Evolutionary conservation across 148 eudicot species (phyloP).

Genomic region (Heliosperma pusillum): DNA sequence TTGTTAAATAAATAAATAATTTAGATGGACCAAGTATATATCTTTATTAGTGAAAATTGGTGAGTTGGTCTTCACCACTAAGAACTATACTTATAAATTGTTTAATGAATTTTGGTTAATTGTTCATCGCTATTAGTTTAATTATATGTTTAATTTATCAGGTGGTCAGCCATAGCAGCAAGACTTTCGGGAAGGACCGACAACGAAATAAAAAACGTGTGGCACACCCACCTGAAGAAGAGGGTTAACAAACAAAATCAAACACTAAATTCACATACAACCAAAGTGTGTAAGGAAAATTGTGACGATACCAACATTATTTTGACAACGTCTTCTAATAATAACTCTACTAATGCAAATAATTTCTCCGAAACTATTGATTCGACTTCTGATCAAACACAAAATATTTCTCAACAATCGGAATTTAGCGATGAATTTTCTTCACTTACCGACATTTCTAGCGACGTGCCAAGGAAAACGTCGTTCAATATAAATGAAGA

Average conservation of each 20-base stretch:
- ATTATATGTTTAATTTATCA: conserved; percentile 12
- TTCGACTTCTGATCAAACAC: neutral
- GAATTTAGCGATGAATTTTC: conserved; percentile 37
- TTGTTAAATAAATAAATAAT: too few relatives aligned
- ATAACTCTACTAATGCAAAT: too few relatives aligned
- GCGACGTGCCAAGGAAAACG: neutral
- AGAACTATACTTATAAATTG: too few relatives aligned
- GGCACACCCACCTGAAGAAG: conserved; percentile 83
- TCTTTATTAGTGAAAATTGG: too few relatives aligned
- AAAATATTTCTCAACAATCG: conserved; percentile 32
- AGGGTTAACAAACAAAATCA: conserved; percentile 36
- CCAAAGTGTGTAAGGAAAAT: neutral
- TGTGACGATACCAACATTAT: neutral
- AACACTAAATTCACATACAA: conserved; percentile 19
- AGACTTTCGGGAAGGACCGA: conserved; percentile 76
- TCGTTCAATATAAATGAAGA: neutral
- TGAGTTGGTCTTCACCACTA: too few relatives aligned
- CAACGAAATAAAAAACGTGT: conserved; percentile 75
- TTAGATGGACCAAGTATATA: too few relatives aligned
- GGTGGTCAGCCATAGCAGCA: conserved; percentile 82
- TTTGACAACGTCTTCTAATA: too few relatives aligned
- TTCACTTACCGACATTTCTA: conserved; percentile 33
- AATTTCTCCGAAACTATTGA: conserved; percentile 7
- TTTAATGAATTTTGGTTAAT: neutral
- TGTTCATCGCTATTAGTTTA: neutral